These are phyloP conservation scores for Pythium aquatile DNA, from an alignment of 352 stramenopile genomes.

Conservation along the genomic window DNA sequence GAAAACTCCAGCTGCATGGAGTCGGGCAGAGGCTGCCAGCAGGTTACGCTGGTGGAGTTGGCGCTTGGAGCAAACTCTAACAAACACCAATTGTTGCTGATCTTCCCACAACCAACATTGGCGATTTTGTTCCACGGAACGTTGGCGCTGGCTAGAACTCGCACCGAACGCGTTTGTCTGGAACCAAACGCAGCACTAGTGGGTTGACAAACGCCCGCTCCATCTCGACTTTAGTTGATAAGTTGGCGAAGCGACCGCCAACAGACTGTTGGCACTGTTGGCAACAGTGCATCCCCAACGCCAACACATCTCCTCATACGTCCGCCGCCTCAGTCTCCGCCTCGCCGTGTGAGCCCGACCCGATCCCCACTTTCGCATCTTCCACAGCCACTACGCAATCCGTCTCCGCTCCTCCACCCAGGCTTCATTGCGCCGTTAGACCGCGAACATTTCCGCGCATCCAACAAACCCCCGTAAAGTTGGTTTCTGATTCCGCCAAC, in stretches of 20 bases:
- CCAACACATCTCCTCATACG: not conserved
- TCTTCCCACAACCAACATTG: not conserved
- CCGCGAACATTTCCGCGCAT: not conserved
- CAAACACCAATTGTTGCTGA: not conserved
- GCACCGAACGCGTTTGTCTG: constrained; percentile 13
- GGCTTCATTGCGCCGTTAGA: not conserved
- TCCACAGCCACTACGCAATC: not conserved
- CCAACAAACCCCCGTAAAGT: not conserved
- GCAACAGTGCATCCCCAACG: too few species aligned
- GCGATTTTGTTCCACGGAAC: constrained; percentile 6
- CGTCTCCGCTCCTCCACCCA: not conserved
- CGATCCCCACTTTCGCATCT: not conserved
- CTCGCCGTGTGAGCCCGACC: not conserved
- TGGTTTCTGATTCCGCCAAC: not conserved
- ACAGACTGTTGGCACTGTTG: too few species aligned
- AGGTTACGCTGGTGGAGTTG: constrained; percentile 1
- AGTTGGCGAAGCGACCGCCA: not conserved
- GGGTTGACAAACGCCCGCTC: not conserved
- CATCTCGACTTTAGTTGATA: not conserved
- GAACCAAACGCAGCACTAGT: not conserved
- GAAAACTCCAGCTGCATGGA: constrained; percentile 7
- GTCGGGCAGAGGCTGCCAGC: constrained; percentile 6
- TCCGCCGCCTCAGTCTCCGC: not conserved
- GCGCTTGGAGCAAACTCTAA: not conserved
- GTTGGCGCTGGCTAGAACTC: constrained; percentile 1